These are phyloP conservation scores for Entrophospora sp. DNA, from an alignment of 192 early-diverging fungal species.

Conservation along the genomic window DNA sequence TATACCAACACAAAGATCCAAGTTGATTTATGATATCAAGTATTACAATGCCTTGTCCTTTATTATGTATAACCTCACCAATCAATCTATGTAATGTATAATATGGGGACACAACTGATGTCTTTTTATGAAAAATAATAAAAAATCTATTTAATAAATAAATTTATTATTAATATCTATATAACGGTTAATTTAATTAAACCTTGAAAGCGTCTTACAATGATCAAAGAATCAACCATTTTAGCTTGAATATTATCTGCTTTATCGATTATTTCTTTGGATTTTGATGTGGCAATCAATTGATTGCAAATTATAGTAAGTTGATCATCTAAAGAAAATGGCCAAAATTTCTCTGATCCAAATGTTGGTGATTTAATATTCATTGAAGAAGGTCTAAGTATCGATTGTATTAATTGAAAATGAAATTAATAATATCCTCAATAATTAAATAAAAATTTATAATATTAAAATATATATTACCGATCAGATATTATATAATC, in stretches of 20 bases:
- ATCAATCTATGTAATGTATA: not conserved
- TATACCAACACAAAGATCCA: not conserved
- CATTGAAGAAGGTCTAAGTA: not conserved
- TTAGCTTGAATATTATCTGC: not conserved
- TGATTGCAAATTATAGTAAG: slow-evolving; percentile 1
- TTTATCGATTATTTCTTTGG: not conserved
- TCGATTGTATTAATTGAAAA: not conserved
- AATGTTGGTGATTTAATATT: not conserved
- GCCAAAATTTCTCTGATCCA: not conserved
- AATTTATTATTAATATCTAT: not conserved
- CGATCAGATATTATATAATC: slow-evolving; percentile 1
- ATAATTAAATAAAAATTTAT: not conserved
- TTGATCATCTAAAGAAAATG: not conserved
- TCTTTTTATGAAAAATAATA: not conserved
- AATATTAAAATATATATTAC: not conserved
- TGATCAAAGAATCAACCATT: not conserved
- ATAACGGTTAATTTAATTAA: not conserved
- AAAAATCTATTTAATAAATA: not conserved
- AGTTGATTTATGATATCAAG: not conserved
- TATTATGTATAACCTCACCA: not conserved
- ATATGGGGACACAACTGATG: not conserved
- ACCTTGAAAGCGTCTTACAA: too few relatives aligned
- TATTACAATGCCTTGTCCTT: not conserved
- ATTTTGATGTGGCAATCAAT: not conserved
- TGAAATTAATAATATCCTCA: too few relatives aligned